These are phyloP conservation scores for Verticillium longisporum DNA, from an alignment of 2,329 filamentous ascomycete genomes.

Conservation along the genomic window DNA sequence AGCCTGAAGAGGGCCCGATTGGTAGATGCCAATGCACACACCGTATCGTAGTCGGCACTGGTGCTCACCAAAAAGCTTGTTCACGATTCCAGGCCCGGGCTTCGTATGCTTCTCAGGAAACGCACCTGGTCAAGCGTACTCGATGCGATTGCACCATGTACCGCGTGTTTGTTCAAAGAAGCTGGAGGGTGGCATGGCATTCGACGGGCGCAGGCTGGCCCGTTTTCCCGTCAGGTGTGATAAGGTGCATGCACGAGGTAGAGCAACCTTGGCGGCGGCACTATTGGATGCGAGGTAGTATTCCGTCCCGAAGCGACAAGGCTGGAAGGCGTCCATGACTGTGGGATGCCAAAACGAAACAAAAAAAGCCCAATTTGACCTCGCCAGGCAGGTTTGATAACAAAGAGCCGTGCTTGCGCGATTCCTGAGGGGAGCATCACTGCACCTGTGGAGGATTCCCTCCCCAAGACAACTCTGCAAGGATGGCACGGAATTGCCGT, in stretches of 20 bases:
- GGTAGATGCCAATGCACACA: neutral
- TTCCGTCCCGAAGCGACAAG: neutral
- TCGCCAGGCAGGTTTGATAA: neutral
- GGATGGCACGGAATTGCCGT: neutral
- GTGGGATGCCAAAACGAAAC: too few species aligned
- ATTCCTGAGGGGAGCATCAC: too few species aligned
- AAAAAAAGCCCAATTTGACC: too few species aligned
- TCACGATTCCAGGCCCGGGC: neutral
- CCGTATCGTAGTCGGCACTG: neutral
- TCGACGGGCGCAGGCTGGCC: neutral
- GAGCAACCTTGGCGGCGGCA: neutral
- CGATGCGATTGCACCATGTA: neutral
- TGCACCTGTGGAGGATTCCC: too few species aligned
- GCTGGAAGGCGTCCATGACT: neutral
- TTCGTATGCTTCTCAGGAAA: neutral
- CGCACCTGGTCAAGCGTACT: neutral
- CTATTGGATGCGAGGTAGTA: neutral
- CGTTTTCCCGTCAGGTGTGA: neutral
- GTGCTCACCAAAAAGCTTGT: neutral
- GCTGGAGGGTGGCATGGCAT: neutral
- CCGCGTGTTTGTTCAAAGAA: neutral
- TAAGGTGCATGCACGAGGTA: neutral
- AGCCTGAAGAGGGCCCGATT: neutral
- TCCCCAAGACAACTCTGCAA: neutral
- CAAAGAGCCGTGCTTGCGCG: too few species aligned